These are phyloP conservation scores for Russula lepida DNA, from an alignment of 768 basidiomycete genomes.

Conservation along the genomic window DNA sequence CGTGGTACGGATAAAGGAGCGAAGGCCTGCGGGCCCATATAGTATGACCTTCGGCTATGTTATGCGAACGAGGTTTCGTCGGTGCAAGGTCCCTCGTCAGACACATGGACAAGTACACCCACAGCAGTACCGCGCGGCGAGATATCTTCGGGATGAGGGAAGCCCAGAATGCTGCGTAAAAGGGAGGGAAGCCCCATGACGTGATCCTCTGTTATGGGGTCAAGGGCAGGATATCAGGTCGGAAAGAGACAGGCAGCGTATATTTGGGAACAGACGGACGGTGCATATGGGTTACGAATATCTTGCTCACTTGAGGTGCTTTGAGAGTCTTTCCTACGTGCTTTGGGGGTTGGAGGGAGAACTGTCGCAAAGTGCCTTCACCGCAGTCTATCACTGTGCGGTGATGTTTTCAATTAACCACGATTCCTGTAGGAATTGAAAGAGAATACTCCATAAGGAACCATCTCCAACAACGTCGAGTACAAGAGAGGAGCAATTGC, in stretches of 20 bases:
- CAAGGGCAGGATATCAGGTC: neutral
- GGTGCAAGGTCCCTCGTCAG: neutral
- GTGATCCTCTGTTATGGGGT: slow-evolving; percentile 48
- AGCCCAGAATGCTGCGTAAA: slow-evolving; percentile 46
- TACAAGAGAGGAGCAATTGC: slow-evolving; percentile 70
- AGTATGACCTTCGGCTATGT: slow-evolving; percentile 49
- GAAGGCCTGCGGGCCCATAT: slow-evolving; percentile 73
- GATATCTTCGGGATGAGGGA: slow-evolving; percentile 34
- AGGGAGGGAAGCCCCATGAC: slow-evolving; percentile 65
- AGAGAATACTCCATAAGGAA: slow-evolving; percentile 56
- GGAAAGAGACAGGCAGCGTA: neutral
- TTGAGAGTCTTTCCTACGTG: slow-evolving; percentile 29
- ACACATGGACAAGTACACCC: neutral
- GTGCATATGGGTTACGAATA: slow-evolving; percentile 85
- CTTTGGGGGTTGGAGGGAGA: slow-evolving; percentile 43
- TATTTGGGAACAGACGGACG: slow-evolving; percentile 29
- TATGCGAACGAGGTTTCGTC: neutral
- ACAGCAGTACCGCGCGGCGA: slow-evolving; percentile 11
- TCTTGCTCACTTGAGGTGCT: slow-evolving; percentile 45
- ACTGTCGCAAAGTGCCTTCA: slow-evolving; percentile 70
- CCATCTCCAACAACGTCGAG: slow-evolving; percentile 48
- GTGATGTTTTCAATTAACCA: neutral
- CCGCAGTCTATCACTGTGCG: slow-evolving; percentile 72
- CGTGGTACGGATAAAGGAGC: slow-evolving; percentile 62
- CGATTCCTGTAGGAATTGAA: neutral